Evolutionary conservation across 768 basidiomycete species (phyloP), one percentile per base, ranked within the genome.

Genomic region (Lentinus tigrinus): DNA sequence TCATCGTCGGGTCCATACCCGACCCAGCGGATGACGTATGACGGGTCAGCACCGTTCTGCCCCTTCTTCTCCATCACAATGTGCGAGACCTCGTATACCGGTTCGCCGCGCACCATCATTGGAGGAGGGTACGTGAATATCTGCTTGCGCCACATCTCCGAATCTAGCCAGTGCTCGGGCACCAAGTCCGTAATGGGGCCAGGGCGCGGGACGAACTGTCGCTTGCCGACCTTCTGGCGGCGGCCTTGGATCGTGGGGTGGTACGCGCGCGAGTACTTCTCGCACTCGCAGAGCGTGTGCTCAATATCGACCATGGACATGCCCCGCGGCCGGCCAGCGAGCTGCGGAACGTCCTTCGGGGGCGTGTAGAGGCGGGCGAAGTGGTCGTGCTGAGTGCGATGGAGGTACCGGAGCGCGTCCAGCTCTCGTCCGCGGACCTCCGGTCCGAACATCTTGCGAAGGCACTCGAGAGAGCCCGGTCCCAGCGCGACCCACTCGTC

Each of bases 201-300:
- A 11, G 57, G 57, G 19, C 57, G 54, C 8, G 66, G 58, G 16
- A 51, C 54, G 56, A 65, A 70, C 16, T 37, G 38, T 17, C 42
- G 53, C 27, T 47, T 54, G n/a, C 56, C 72, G 31, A 82, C 65
- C 54, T 78, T 65, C 17, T 63, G 73, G 43, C 81, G 75, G 23
- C 53, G 55, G 21, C 68, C 63, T 43, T 73, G 76, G 55, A 85
- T 66, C 11, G 70, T 39, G 3, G 83, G 81, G 67, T 84, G 80
- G 19, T 71, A 74, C n/a, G 73, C 73, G 46, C 89, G 85, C 40
- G 83, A 76, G 65, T 91, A 92, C 67, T 91, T 89, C 73, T 91
- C 88, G 44, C 87, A 77, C 68, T 93, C 91, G 72, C 91, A 93
- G 16, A 92, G 72, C 1, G 85, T 77, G 68, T 93, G 91, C 73